Conservation (phyloP, 164 flowering plant genomes). For the Hamamelis virginiana region DNA sequence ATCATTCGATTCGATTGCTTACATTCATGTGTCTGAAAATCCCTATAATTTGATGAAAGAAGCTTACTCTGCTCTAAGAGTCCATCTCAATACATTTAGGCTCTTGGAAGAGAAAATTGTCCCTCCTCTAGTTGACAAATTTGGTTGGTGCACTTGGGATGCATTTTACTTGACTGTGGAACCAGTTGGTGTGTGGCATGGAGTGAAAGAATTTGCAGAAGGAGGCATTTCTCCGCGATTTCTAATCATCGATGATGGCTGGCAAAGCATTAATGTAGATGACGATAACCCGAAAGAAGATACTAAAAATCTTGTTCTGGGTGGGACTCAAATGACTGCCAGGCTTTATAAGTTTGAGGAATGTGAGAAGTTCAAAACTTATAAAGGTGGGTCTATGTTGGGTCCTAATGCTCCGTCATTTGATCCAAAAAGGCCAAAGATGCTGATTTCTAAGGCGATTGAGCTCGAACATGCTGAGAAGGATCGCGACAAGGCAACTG, state of each 20-base stretch:
- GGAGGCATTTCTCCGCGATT: constrained; percentile 70
- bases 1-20: constrained; percentile 54
- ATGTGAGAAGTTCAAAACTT: constrained; percentile 62
- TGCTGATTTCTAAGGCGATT: constrained; percentile 60
- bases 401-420: constrained; percentile 43
- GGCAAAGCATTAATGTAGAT: constrained; percentile 77
- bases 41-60: constrained; percentile 79
- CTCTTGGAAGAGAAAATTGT: constrained; percentile 67
- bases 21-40: constrained; percentile 70
- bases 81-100: constrained; percentile 70
- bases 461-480: constrained; percentile 69
- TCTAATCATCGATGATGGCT: constrained; percentile 82
- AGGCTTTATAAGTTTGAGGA: constrained; percentile 68
- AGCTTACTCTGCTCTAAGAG: constrained; percentile 60
- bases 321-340: constrained; percentile 83
- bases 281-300: constrained; percentile 51
- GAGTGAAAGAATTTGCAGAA: constrained; percentile 56
- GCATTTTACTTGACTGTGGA: constrained; percentile 77
- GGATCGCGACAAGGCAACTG: constrained; percentile 37
- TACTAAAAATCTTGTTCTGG: constrained; percentile 64
- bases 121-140: constrained; percentile 59
- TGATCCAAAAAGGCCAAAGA: constrained; percentile 60
- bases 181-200: constrained; percentile 70
- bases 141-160: constrained; percentile 98
- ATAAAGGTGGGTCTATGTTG: constrained; percentile 51